Evolutionary conservation across 352 stramenopile species (phyloP), one percentile per base, ranked within the genome.

Genomic region (Elongisporangium prolatum): DNA sequence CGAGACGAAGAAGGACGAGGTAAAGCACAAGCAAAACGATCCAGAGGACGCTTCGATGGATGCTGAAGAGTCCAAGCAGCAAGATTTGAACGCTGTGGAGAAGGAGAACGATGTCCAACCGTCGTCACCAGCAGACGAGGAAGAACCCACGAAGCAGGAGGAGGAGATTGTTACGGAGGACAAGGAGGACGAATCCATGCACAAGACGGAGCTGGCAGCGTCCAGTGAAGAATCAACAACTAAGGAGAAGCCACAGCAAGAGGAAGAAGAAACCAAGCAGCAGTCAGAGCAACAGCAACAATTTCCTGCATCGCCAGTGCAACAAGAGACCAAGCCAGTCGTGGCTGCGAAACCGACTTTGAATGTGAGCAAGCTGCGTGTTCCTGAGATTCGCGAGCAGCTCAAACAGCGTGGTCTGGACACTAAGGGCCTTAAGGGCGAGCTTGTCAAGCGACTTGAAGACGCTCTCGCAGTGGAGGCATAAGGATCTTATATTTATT

Each of bases 331-430:
- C 24, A 62, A 52, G 14, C 47, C 22, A 16, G 47, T 49, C 8
- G 28, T 40, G 14, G 56, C 57, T 3, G 52, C 58, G 21, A 64
- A 67, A 21, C 56, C 59, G 16, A 64, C 57, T 8, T 60, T 67
- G 1, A 48, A 75, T 58, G 57, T 86, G 14, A 64, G 62, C 40
- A 86, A 84, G 60, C 61, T 92, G 59, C 75, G 75, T 11, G 83
- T 93, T 34, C 65, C 74, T 1, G 80, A 91, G 50, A 65, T 93
- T 24, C 69, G 75, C 18, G 67, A 82, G 14, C 62, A 88, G 60
- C 71, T 93, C 14, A 89, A 90, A 63, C 77, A 78, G 67, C 72
- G 83, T 54, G 78, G 80, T 9, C 70, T 93, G 4, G 80, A 91
- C 60, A 78, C 68, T 3, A 90, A 89, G 58, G 83, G 83, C 1